phyloP scores from a whole-genome alignment of 129 eudicot species.

The Arctium lappa region DNA sequence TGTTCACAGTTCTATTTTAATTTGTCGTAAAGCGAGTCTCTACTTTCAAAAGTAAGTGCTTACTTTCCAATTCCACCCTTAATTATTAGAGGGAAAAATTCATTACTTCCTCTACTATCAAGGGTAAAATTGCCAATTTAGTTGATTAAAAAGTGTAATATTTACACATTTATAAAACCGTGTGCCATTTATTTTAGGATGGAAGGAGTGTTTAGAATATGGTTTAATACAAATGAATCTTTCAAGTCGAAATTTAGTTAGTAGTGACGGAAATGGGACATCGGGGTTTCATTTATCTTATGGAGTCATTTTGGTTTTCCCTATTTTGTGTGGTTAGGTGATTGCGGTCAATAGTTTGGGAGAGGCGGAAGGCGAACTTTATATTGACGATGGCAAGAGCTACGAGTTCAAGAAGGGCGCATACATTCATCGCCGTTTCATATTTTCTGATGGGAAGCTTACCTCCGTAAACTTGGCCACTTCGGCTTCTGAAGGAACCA shows the following conservation, averaged over 20 bases:
- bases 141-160: too few species aligned
- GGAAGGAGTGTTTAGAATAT: too few species aligned
- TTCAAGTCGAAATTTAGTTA: not conserved
- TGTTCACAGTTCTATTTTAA: not conserved
- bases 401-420: slow-evolving; percentile 75
- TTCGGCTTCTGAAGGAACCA: slow-evolving; percentile 19
- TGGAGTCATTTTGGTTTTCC: not conserved
- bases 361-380: slow-evolving; percentile 88
- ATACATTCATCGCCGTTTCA: slow-evolving; percentile 74
- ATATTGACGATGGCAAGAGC: slow-evolving; percentile 94
- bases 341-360: slow-evolving; percentile 80
- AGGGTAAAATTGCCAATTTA: not conserved
- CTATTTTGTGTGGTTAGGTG: slow-evolving; percentile 43
- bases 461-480: slow-evolving; percentile 59
- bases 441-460: slow-evolving; percentile 68
- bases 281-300: not conserved
- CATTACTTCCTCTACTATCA: not conserved
- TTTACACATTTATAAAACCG: not conserved
- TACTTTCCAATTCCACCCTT: not conserved
- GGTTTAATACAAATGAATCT: too few species aligned
- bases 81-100: not conserved
- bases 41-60: too few species aligned
- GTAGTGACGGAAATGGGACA: not conserved
- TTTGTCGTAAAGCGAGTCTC: not conserved
- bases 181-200: too few species aligned